These are phyloP conservation scores for Sistotremastrum niveocremeum DNA, from an alignment of 768 basidiomycete species.

Conservation along the genomic window DNA sequence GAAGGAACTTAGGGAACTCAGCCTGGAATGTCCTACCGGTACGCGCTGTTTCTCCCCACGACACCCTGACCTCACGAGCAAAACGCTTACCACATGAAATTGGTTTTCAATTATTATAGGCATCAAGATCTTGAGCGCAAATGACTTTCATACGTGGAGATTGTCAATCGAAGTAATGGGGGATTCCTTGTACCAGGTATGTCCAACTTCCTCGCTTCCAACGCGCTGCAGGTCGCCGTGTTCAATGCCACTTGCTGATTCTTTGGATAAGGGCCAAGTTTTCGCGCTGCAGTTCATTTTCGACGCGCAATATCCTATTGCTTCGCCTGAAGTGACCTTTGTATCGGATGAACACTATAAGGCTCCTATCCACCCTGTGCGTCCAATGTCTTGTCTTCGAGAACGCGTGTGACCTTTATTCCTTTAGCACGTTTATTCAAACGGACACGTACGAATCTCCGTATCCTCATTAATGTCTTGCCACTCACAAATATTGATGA, in stretches of 20 bases:
- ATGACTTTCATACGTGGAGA: constrained; percentile 66
- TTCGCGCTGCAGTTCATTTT: constrained; percentile 76
- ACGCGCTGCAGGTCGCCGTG: constrained; percentile 3
- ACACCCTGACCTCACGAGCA: not conserved
- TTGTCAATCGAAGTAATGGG: constrained; percentile 77
- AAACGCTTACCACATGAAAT: not conserved
- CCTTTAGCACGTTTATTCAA: constrained; percentile 70
- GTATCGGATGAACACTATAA: constrained; percentile 48
- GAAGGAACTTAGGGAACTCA: constrained; percentile 61
- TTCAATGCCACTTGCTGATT: constrained; percentile 1
- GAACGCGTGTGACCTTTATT: constrained; percentile 1
- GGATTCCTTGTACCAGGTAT: constrained; percentile 63
- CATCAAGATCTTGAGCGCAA: constrained; percentile 58
- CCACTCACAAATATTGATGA: constrained; percentile 6
- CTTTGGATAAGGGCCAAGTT: constrained; percentile 45
- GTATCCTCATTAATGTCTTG: constrained; percentile 5
- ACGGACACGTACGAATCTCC: constrained; percentile 52
- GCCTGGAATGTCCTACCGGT: constrained; percentile 53
- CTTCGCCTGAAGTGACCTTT: constrained; percentile 79
- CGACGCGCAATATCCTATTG: constrained; percentile 71
- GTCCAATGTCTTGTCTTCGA: constrained; percentile 14
- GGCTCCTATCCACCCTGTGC: constrained; percentile 70
- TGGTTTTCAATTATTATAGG: constrained; percentile 28
- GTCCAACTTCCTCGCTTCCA: constrained; percentile 2
- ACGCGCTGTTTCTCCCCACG: constrained; percentile 7